These are phyloP conservation scores for Micractinium conductrix DNA, from an alignment of 139 green algal genomes.

Conservation along the genomic window DNA sequence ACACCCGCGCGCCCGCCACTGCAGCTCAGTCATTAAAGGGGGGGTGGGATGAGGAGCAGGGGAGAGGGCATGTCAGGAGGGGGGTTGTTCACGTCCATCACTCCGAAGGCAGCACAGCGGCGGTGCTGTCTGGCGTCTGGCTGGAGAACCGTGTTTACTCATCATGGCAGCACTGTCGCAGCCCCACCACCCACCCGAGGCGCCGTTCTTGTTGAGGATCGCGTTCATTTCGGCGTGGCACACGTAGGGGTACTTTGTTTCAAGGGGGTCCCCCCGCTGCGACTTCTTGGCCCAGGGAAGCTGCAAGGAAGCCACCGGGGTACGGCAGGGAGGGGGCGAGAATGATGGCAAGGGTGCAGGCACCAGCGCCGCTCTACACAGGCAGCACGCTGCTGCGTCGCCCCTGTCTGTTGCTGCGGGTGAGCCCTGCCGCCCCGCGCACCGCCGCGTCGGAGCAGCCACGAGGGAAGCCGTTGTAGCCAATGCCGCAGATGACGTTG, in stretches of 20 bases:
- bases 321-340: not conserved
- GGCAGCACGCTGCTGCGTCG: too few species aligned
- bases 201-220: conserved; percentile 96
- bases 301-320: not conserved
- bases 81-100: not conserved
- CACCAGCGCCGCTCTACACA: too few species aligned
- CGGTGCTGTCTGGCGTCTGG: too few species aligned
- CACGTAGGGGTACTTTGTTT: conserved; percentile 94
- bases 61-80: not conserved
- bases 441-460: conserved; percentile 82
- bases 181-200: conserved; percentile 46
- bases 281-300: conserved; percentile 91
- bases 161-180: not conserved
- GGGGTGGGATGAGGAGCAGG: too few species aligned
- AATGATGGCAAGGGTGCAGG: too few species aligned
- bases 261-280: conserved; percentile 62
- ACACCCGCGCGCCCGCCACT: conserved; percentile 66
- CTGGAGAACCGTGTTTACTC: too few species aligned
- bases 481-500: conserved; percentile 97
- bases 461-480: conserved; percentile 99
- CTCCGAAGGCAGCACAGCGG: too few species aligned
- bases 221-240: conserved; percentile 98
- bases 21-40: too few species aligned
- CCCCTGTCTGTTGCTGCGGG: not conserved
- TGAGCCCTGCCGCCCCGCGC: not conserved